Base-by-base conservation (phyloP, 306 rosid genomes). In the Cucurbita moschata region DNA sequence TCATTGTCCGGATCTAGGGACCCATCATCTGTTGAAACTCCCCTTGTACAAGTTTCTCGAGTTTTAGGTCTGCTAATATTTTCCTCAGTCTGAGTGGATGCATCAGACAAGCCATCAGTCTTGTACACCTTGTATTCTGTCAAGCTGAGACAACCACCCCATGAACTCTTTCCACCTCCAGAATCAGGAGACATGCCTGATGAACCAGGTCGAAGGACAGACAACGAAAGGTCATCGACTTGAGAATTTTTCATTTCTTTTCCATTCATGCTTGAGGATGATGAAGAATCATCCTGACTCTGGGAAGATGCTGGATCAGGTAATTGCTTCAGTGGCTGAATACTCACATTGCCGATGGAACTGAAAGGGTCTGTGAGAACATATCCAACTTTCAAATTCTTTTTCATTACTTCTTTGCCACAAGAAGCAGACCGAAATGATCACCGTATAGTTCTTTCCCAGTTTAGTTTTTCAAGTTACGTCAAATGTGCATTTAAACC, bases 21-120 rank as follows among this genome's bases (percentile, higher is more conserved):
- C 9, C 84, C 85, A 56, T 90, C 96, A 66, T 92, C 98, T 1
- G 98, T 93, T 14, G 98, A 93, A 71, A 93, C 92, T 75, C 96
- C 96, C 79, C 96, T 84, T 15, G 88, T 84, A 84, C 96, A 90
- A 57, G 93, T 92, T 75, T 90, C 85, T 47, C 76, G 88, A 40
- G 76, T 16, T 80, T 79, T 80, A 4, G 83, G 51, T 61, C 71
- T 78, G 60, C 83, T 71, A 46, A 63, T 74, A 67, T 81, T 76
- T 72, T 88, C 98, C 75, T 93, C 96, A 8, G 98, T 93, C 81
- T 93, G 98, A 19, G 98, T 93, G 2, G 96, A 86, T 75, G 98
- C 98, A 83, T 93, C 89, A 26, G 93, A 88, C 43, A 75, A 81
- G 42, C 96, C 91, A 58, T 92, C 98, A 43, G 69, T 82, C 84